These are phyloP conservation scores for Globisporangium parvum DNA, from an alignment of 352 stramenopile species.

Conservation along the genomic window DNA sequence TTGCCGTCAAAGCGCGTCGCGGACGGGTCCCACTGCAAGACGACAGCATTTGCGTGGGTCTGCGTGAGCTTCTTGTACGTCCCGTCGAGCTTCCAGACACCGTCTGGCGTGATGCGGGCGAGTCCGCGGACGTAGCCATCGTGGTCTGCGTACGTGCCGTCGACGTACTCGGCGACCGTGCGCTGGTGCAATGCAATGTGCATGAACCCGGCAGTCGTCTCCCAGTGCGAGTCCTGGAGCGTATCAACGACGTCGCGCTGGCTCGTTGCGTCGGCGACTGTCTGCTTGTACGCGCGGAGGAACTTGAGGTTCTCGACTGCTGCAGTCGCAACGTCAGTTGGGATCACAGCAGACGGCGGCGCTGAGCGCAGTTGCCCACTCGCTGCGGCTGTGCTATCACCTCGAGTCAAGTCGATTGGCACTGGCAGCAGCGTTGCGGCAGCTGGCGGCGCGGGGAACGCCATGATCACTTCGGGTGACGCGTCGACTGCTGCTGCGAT, in stretches of 20 bases:
- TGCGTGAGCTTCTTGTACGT: conserved; percentile 64
- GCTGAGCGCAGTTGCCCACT: background rate
- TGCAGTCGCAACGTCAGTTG: conserved; percentile 9
- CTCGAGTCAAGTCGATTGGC: conserved; percentile 36
- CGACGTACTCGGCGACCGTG: conserved; percentile 59
- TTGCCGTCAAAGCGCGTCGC: conserved; percentile 70
- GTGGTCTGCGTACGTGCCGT: conserved; percentile 66
- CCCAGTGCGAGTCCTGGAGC: conserved; percentile 46
- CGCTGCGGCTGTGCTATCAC: conserved; percentile 1
- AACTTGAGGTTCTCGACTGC: conserved; percentile 38
- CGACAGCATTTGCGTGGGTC: conserved; percentile 65
- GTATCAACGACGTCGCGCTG: conserved; percentile 22
- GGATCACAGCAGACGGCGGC: background rate
- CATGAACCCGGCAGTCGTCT: conserved; percentile 65
- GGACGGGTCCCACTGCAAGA: conserved; percentile 51
- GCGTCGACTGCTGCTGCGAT: conserved; percentile 31
- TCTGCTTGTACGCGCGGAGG: conserved; percentile 48
- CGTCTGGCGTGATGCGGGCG: conserved; percentile 34
- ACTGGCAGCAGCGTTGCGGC: conserved; percentile 16
- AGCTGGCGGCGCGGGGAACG: conserved; percentile 21
- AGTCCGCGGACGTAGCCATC: conserved; percentile 65
- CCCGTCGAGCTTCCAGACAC: conserved; percentile 61
- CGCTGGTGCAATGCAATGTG: conserved; percentile 29
- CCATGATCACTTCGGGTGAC: conserved; percentile 22
- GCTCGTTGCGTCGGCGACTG: conserved; percentile 26